Conservation (phyloP, 148 eudicot genomes). For the Hydrangea macrophylla region DNA sequence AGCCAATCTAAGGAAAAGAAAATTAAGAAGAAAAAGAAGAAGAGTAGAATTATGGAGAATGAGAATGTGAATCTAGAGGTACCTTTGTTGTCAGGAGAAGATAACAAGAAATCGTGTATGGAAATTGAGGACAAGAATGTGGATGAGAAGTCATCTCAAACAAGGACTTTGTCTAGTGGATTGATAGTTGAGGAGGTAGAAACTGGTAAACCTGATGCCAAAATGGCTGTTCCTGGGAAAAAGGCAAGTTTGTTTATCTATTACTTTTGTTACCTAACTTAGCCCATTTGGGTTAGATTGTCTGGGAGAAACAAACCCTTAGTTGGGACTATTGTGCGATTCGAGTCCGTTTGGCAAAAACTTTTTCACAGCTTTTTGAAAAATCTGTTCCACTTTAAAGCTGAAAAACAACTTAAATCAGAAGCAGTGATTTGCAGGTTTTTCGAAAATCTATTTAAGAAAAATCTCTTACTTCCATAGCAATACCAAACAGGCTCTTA, state of each 20-base stretch:
- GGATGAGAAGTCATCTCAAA: constrained; percentile 13
- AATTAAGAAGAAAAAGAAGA: constrained; percentile 45
- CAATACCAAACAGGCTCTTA: too few species aligned
- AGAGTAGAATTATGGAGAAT: constrained; percentile 27
- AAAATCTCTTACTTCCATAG: too few species aligned
- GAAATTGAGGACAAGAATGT: constrained; percentile 22
- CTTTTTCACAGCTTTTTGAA: too few species aligned
- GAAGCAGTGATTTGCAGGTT: too few species aligned
- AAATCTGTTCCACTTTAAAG: too few species aligned
- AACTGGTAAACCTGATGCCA: constrained; percentile 70
- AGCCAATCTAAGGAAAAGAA: constrained; percentile 36
- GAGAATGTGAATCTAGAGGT: constrained; percentile 17
- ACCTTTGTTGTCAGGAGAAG: constrained; percentile 4
- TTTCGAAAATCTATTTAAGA: too few species aligned
- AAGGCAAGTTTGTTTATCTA: constrained; percentile 46
- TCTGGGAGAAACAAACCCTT: too few species aligned
- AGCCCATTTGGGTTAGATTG: too few species aligned
- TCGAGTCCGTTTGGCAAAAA: too few species aligned
- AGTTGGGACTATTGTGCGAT: too few species aligned
- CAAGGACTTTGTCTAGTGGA: constrained; percentile 57
- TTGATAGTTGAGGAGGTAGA: constrained; percentile 61
- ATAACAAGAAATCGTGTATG: not conserved
- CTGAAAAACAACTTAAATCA: too few species aligned
- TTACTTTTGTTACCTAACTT: not conserved
- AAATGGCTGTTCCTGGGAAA: constrained; percentile 67